Evolutionary conservation across 495 filamentous ascomycete species (phyloP).

Genomic region (Hyaloscypha hepaticicola): DNA sequence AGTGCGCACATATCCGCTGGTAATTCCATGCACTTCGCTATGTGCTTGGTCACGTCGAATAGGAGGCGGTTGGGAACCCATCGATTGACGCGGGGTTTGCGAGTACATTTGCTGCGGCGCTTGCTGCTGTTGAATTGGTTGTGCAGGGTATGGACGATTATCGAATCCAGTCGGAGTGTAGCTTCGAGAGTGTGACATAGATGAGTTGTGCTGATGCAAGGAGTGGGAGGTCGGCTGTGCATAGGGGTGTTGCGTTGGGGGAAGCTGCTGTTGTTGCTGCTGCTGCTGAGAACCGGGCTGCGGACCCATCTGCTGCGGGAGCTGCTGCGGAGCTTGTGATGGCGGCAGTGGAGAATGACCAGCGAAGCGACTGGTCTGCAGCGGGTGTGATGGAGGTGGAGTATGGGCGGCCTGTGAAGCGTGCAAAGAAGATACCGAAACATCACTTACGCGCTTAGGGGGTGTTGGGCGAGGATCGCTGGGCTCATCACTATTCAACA

Average conservation of each 20-base stretch:
- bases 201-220: conserved; percentile 35
- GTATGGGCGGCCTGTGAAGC: conserved; percentile 21
- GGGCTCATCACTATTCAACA: conserved; percentile 55
- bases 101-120: conserved; percentile 23
- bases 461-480: conserved; percentile 49
- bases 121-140: conserved; percentile 28
- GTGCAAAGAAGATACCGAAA: conserved; percentile 16
- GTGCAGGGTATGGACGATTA: conserved; percentile 31
- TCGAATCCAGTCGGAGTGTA: conserved; percentile 34
- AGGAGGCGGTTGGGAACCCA: conserved; percentile 23
- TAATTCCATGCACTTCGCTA: conserved; percentile 25
- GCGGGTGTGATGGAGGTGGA: conserved; percentile 26
- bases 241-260: conserved; percentile 36
- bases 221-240: conserved; percentile 35
- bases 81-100: conserved; percentile 26
- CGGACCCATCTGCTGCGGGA: conserved; percentile 19
- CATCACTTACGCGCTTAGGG: conserved; percentile 41
- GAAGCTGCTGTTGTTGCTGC: conserved; percentile 36
- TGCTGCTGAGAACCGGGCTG: conserved; percentile 18
- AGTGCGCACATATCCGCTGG: conserved; percentile 21
- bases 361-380: conserved; percentile 23
- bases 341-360: conserved; percentile 15
- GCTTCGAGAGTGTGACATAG: conserved; percentile 32
- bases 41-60: conserved; percentile 27
- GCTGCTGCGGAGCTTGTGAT: conserved; percentile 13